Evolutionary conservation across 73 alveolate species (phyloP).

Genomic region (Symbiodinium pilosum): DNA sequence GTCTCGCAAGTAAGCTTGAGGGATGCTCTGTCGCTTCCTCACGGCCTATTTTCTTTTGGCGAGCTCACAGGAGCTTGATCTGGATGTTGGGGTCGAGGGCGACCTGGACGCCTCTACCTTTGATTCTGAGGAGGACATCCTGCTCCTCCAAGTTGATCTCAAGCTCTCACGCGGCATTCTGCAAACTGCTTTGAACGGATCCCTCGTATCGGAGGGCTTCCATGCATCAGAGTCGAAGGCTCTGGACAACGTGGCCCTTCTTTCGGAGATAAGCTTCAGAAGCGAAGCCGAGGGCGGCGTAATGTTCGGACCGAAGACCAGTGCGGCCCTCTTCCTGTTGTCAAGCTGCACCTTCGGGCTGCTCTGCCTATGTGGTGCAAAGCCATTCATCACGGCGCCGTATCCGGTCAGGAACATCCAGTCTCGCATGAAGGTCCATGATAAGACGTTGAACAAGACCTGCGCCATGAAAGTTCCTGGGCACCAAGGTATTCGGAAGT

Average conservation of each 20-base stretch:
- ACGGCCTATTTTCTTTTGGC: neutral
- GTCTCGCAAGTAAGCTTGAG: neutral
- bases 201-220: constrained; percentile 1
- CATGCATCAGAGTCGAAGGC: neutral
- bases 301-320: constrained; percentile 82
- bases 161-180: neutral
- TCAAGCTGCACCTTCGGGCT: constrained; percentile 85
- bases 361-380: constrained; percentile 67
- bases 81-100: too few relatives aligned
- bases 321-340: constrained; percentile 76
- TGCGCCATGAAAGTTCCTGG: neutral
- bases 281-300: constrained; percentile 48
- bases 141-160: constrained; percentile 46
- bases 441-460: too few relatives aligned
- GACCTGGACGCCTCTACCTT: neutral
- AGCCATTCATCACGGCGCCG: constrained; percentile 94
- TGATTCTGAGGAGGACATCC: constrained; percentile 54
- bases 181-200: neutral
- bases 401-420: neutral
- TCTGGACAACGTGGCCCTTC: neutral
- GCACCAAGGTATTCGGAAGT: constrained; percentile 64
- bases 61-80: neutral
- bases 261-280: neutral
- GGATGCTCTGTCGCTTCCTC: neutral
- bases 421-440: too few relatives aligned